Evolutionary conservation across 2,329 filamentous ascomycete genomes (phyloP).

Genomic region (Neodidymelliopsis sp.): DNA sequence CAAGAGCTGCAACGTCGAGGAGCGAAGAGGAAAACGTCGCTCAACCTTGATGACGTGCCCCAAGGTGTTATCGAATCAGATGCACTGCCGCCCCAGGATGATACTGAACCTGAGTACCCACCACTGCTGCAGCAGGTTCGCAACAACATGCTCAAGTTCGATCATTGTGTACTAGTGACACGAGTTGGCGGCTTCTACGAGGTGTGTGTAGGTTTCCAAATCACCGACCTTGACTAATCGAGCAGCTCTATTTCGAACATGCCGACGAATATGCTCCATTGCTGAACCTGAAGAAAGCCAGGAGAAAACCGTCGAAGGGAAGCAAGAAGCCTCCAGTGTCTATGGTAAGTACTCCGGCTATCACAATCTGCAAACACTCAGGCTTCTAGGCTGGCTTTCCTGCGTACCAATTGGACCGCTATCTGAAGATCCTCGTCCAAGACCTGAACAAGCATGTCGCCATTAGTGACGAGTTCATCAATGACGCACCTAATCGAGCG

Average conservation of each 20-base stretch:
- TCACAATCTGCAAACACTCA: conserved; percentile 14
- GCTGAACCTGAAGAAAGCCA: conserved; percentile 84
- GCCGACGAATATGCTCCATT: conserved; percentile 87
- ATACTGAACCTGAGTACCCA: conserved; percentile 71
- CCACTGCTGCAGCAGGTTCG: conserved; percentile 87
- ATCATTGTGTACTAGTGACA: conserved; percentile 89
- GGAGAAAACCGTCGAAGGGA: conserved; percentile 69
- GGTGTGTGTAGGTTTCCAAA: conserved; percentile 43
- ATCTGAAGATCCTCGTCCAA: conserved; percentile 90
- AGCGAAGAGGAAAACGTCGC: conserved; percentile 51
- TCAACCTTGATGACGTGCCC: conserved; percentile 56
- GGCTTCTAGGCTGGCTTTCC: conserved; percentile 81
- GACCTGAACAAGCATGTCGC: conserved; percentile 91
- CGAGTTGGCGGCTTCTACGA: conserved; percentile 97
- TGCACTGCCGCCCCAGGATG: conserved; percentile 51
- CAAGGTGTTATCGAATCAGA: conserved; percentile 62
- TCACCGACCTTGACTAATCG: conserved; percentile 21
- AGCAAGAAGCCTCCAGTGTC: conserved; percentile 70
- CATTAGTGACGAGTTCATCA: conserved; percentile 90
- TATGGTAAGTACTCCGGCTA: conserved; percentile 69
- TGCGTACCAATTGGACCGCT: conserved; percentile 89
- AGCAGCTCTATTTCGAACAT: conserved; percentile 86
- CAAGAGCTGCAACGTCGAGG: conserved; percentile 38
- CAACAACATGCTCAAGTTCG: conserved; percentile 89
- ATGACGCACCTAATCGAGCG: conserved; percentile 71